phyloP scores from a whole-genome alignment of 495 filamentous ascomycete genomes.

The Elasticomyces elasticus region DNA sequence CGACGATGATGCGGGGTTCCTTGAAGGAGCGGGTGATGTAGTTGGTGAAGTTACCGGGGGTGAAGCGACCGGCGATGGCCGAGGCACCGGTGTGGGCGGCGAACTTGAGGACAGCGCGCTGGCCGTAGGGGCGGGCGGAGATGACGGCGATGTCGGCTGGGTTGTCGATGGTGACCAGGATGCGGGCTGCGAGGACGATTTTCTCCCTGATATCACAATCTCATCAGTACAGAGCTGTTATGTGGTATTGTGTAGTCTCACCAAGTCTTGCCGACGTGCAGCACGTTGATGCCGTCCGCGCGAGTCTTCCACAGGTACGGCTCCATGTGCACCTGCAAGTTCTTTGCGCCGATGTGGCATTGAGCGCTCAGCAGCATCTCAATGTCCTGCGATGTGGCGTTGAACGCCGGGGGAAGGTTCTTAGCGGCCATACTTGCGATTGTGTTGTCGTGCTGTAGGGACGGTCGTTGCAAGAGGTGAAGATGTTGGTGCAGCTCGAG shows the following conservation, averaged over 20 bases:
- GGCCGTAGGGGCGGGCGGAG: conserved; percentile 97
- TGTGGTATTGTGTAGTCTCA: conserved; percentile 38
- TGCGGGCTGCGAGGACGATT: conserved; percentile 93
- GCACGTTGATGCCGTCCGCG: conserved; percentile 91
- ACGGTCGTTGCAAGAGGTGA: background rate
- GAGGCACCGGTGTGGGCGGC: conserved; percentile 93
- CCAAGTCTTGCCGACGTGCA: conserved; percentile 99
- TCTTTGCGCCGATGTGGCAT: conserved; percentile 96
- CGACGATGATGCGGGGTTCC: conserved; percentile 98
- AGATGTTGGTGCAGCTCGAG: background rate
- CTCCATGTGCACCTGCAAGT: conserved; percentile 98
- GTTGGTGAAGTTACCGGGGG: conserved; percentile 99
- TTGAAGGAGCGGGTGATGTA: conserved; percentile 99
- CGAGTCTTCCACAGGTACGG: conserved; percentile 99
- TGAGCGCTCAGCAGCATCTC: conserved; percentile 98
- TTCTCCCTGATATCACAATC: conserved; percentile 69
- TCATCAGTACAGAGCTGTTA: conserved; percentile 1
- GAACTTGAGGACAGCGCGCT: conserved; percentile 99
- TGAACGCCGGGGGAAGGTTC: conserved; percentile 84
- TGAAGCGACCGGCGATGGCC: conserved; percentile 98
- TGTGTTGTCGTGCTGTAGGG: conserved; percentile 30
- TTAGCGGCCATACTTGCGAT: conserved; percentile 81
- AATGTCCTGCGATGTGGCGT: conserved; percentile 79
- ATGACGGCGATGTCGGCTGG: conserved; percentile 97
- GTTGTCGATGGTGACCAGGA: conserved; percentile 98